Base-by-base conservation (phyloP, 169 alveolate species). In the Babesia bigemina region DNA sequence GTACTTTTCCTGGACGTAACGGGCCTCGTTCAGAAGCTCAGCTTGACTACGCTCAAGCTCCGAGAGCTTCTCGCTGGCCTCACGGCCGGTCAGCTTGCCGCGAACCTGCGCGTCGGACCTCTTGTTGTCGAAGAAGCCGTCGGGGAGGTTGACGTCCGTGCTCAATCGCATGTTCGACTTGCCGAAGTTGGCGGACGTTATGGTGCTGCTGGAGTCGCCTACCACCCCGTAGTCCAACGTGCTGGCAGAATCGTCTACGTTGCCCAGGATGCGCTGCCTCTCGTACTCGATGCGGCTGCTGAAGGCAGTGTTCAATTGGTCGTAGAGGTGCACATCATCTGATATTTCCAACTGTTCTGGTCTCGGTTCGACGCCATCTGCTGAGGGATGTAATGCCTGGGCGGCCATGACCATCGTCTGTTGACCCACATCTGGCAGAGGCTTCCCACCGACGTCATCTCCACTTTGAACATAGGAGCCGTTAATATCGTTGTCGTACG, bases 221-320 rank as follows among this genome's bases (percentile, higher is more conserved):
- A 16, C 69, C 21, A 28, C 58, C 3, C 26, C 77, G 53, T 60
- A 59, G 26, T 63, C 72, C 44, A 39, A 13, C 11, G 39, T 19
- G 39, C 8, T 26, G 29, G 19, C 79, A 19, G 61, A 52, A 16
- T n/a, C 57, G 74, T 73, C 88, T 42, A 61, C 73, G 45, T 81
- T 77, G 57, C 73, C 47, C 42, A 81, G 49, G 28, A 81, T 81
- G 13, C 39, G 71, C 63, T 72, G 79, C 49, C 65, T 58, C 47
- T 81, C 88, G 50, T 48, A 74, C 16, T 81, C 88, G 49, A 81
- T 29, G 33, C 76, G 67, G 52, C 88, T 81, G 72, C 88, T 58
- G 61, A 69, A 81, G 22, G 88, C 88, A 26, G 88, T 81, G 79
- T 81, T 81, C 24, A 81, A 79, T 50, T 81, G 88, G n/a, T 81